Percentiles rank a stretch among this genome's conserved stretches.
Conservation (phyloP, 164 flowering plant genomes). For the Vitis rupestris region DNA sequence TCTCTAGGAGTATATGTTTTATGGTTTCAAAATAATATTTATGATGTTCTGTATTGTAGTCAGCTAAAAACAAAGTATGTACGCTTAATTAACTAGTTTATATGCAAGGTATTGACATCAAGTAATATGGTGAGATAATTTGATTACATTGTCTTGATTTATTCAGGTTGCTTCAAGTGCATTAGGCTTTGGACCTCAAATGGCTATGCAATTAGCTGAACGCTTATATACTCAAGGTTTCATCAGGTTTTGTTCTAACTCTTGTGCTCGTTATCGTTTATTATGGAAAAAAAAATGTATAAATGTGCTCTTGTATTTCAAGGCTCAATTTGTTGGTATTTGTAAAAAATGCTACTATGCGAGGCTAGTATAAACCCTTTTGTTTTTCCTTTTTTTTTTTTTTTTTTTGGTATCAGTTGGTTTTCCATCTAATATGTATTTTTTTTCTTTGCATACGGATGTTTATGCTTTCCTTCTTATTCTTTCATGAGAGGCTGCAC, state of each 20-base stretch:
- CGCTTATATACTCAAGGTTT: slow-evolving; percentile 94
- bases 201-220: slow-evolving; percentile 94
- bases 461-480: too few species aligned
- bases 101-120: too few species aligned
- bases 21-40: too few species aligned
- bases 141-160: slow-evolving; percentile 1
- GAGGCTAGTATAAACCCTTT: not conserved
- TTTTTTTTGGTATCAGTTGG: not conserved
- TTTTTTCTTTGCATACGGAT: too few species aligned
- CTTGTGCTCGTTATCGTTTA: not conserved
- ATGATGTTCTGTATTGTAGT: too few species aligned
- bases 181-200: slow-evolving; percentile 85
- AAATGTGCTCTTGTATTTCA: not conserved
- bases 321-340: not conserved
- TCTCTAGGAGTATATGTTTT: too few species aligned
- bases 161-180: slow-evolving; percentile 94
- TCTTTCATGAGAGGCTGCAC: too few species aligned
- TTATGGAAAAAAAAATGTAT: not conserved
- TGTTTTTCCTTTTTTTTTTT: not conserved
- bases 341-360: not conserved
- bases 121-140: not conserved
- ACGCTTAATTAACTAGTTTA: not conserved
- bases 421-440: not conserved
- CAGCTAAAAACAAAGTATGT: not conserved
- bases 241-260: slow-evolving; percentile 58